Evolutionary conservation across 371 early-diverging fungal species (phyloP).

Genomic region (Zancudomyces culisetae): DNA sequence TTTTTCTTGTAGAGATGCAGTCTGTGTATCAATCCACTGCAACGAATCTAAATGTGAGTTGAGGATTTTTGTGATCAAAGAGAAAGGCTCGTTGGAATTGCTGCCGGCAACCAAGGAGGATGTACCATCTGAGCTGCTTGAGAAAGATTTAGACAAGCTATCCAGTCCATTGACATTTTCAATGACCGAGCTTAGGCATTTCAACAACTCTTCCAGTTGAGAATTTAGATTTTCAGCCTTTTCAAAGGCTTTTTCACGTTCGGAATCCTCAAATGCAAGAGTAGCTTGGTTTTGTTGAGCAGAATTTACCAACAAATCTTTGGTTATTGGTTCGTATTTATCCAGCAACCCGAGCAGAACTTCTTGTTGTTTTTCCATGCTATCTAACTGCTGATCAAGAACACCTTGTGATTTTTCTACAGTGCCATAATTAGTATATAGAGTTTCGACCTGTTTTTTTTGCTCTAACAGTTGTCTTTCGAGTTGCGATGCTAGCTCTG

Average conservation of each 20-base stretch:
- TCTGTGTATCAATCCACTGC: constrained; percentile 63
- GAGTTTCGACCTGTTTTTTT: constrained; percentile 52
- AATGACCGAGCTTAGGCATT: constrained; percentile 57
- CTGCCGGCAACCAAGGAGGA: constrained; percentile 18
- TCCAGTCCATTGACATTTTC: constrained; percentile 52
- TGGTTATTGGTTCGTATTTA: constrained; percentile 39
- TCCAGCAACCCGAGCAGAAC: constrained; percentile 60
- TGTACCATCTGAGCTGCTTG: constrained; percentile 14
- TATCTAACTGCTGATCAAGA: constrained; percentile 64
- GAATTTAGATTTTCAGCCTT: constrained; percentile 63
- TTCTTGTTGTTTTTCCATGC: constrained; percentile 67
- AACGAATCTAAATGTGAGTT: constrained; percentile 73
- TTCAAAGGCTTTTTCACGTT: constrained; percentile 67
- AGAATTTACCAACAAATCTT: constrained; percentile 11
- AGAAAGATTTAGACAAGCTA: constrained; percentile 25
- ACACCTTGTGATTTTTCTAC: constrained; percentile 54
- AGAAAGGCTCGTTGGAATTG: constrained; percentile 29
- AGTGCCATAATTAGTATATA: constrained; percentile 45
- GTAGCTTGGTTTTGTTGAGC: neutral
- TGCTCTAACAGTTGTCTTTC: constrained; percentile 71
- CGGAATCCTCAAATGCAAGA: constrained; percentile 47
- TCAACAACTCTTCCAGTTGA: constrained; percentile 69
- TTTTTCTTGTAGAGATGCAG: constrained; percentile 15
- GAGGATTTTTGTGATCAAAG: constrained; percentile 72
- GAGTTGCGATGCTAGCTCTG: constrained; percentile 63